A percentile compares a stretch with the other conserved stretches of the same genome.
These are phyloP conservation scores for Talaromyces atroroseus DNA, from an alignment of 2,329 filamentous ascomycete genomes.

Conservation along the genomic window DNA sequence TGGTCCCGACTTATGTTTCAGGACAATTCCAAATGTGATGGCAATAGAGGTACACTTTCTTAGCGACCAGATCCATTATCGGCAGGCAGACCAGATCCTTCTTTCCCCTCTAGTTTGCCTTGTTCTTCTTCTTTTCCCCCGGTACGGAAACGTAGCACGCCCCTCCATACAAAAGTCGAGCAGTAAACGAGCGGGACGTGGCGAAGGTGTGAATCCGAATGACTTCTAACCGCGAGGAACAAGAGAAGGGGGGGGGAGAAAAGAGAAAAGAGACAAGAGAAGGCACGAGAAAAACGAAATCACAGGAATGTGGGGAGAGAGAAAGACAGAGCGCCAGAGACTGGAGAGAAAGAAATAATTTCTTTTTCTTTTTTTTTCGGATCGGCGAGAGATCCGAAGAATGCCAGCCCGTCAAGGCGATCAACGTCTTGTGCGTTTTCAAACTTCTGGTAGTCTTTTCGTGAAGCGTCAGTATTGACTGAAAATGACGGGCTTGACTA, in stretches of 20 bases:
- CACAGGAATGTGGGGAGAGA: constrained; percentile 1
- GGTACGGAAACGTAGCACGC: neutral
- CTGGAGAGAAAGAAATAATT: neutral
- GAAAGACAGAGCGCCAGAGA: neutral
- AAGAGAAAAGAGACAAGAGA: neutral
- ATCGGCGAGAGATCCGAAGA: constrained; percentile 3
- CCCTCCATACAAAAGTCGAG: neutral
- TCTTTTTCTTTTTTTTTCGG: neutral
- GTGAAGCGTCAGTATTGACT: neutral
- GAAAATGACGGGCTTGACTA: neutral
- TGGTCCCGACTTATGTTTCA: neutral
- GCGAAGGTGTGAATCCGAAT: neutral
- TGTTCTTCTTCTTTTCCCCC: neutral
- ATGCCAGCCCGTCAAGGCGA: neutral
- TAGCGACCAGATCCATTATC: constrained; percentile 7
- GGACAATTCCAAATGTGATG: constrained; percentile 5
- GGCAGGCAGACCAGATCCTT: neutral
- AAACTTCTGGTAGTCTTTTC: neutral
- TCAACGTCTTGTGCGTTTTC: neutral
- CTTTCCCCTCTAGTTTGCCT: neutral
- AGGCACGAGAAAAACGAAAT: neutral
- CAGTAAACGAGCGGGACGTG: neutral
- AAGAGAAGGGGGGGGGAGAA: neutral
- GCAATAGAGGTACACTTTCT: neutral
- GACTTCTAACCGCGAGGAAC: neutral